These are phyloP conservation scores for Gentiana straminea DNA, from an alignment of 257 asterid species.

Conservation along the genomic window DNA sequence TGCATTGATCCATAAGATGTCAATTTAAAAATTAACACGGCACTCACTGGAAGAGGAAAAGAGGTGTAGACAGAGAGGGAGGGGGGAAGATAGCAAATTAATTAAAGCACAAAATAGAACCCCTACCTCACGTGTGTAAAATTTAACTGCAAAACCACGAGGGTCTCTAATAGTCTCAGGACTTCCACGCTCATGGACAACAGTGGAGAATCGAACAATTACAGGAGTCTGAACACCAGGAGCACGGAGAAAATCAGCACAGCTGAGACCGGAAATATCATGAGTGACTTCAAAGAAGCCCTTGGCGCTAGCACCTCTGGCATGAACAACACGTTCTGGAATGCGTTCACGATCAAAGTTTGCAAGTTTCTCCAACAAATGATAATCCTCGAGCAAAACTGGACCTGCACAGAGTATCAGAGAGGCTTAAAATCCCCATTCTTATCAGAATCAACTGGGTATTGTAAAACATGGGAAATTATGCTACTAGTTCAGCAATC, in stretches of 20 bases:
- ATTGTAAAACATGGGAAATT: neutral
- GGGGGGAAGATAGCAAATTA: neutral
- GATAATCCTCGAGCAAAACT: constrained; percentile 92
- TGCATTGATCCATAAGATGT: neutral
- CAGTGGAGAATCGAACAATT: constrained; percentile 89
- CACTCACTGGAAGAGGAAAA: too few relatives aligned
- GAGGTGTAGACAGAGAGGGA: too few relatives aligned
- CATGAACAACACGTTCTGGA: constrained; percentile 95
- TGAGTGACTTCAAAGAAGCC: constrained; percentile 97
- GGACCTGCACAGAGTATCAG: constrained; percentile 41
- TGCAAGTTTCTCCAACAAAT: constrained; percentile 81
- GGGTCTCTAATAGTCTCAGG: constrained; percentile 97
- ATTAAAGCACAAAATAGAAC: neutral
- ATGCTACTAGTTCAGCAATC: neutral
- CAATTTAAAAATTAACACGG: too few relatives aligned
- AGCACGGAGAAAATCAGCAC: constrained; percentile 96
- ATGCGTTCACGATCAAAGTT: constrained; percentile 88
- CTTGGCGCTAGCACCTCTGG: constrained; percentile 97
- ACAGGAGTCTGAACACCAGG: constrained; percentile 97
- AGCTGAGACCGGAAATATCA: constrained; percentile 71
- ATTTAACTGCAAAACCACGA: constrained; percentile 66
- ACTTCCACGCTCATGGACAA: constrained; percentile 95
- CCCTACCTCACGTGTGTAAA: constrained; percentile 52
- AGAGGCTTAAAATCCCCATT: constrained; percentile 1
- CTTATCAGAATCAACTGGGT: neutral